phyloP scores from a whole-genome alignment of 768 basidiomycete species.

The Tremella fuciformis region DNA sequence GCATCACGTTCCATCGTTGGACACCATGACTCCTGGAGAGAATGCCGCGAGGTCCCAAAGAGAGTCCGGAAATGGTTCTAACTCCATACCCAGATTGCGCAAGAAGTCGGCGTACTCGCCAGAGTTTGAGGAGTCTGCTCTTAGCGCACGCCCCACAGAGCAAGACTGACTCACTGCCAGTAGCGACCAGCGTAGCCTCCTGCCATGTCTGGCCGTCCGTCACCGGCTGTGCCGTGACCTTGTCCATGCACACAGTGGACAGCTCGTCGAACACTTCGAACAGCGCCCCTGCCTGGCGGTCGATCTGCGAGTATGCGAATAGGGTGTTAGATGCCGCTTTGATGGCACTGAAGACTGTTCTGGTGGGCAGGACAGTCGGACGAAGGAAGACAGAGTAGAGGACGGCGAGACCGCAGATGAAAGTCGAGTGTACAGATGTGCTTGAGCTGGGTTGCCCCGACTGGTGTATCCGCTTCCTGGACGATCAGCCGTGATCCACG shows the following conservation, averaged over 20 bases:
- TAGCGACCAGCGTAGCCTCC: no score
- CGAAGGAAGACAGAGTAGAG: constrained; percentile 24
- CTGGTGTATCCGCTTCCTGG: constrained; percentile 23
- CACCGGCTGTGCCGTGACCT: neutral
- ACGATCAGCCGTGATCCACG: neutral
- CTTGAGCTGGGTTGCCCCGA: constrained; percentile 19
- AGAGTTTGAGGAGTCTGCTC: no score
- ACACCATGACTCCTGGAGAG: no score
- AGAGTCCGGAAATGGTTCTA: no score
- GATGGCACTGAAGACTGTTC: constrained; percentile 21
- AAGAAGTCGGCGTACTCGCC: no score
- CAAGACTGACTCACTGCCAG: no score
- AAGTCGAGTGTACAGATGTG: constrained; percentile 21
- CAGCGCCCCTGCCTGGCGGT: constrained; percentile 13
- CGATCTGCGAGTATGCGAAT: constrained; percentile 21
- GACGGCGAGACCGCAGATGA: constrained; percentile 25
- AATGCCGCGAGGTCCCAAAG: no score
- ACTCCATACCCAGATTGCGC: no score
- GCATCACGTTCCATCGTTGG: no score
- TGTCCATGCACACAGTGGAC: constrained; percentile 25
- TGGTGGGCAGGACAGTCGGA: constrained; percentile 16
- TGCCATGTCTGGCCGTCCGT: no score
- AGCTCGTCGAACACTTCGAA: constrained; percentile 28
- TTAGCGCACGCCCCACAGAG: no score
- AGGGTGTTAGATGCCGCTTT: constrained; percentile 26